These are phyloP conservation scores for Fraxinus greggii DNA, from an alignment of 305 asterid species.

Conservation along the genomic window DNA sequence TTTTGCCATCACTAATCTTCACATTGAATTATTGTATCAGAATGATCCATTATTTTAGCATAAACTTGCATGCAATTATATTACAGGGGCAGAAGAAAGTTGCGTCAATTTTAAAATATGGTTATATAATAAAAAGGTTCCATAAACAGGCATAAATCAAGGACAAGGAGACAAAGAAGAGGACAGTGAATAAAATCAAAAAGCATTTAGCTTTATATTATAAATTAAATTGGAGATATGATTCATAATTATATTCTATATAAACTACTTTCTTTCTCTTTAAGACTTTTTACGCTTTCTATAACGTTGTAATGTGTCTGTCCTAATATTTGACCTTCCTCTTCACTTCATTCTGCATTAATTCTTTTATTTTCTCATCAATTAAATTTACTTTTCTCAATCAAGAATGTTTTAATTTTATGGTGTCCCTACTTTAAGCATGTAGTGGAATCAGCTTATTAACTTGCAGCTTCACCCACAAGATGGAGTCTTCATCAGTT, in stretches of 20 bases:
- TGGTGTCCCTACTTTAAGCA: not conserved
- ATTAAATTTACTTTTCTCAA: not conserved
- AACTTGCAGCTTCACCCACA: not conserved
- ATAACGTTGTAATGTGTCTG: slow-evolving; percentile 27
- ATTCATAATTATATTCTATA: slow-evolving; percentile 31
- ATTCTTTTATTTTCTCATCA: not conserved
- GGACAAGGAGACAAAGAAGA: slow-evolving; percentile 31
- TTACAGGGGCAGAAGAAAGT: not conserved
- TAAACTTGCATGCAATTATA: not conserved
- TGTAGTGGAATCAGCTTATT: not conserved
- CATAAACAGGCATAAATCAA: slow-evolving; percentile 21
- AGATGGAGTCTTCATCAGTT: not conserved
- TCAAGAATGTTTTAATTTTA: not conserved
- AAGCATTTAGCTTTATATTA: not conserved
- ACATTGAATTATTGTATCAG: slow-evolving; percentile 16
- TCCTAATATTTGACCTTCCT: slow-evolving; percentile 31
- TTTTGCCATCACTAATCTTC: no score
- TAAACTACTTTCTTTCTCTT: slow-evolving; percentile 36
- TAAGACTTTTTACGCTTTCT: slow-evolving; percentile 36
- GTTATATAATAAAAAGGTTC: not conserved
- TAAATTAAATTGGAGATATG: slow-evolving; percentile 21
- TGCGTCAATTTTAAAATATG: slow-evolving; percentile 2
- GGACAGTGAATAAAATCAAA: slow-evolving; percentile 39
- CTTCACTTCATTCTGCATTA: not conserved
- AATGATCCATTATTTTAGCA: slow-evolving; percentile 20